phyloP scores from a whole-genome alignment of 2,329 filamentous ascomycete species.

The Cladosporium sp. region DNA sequence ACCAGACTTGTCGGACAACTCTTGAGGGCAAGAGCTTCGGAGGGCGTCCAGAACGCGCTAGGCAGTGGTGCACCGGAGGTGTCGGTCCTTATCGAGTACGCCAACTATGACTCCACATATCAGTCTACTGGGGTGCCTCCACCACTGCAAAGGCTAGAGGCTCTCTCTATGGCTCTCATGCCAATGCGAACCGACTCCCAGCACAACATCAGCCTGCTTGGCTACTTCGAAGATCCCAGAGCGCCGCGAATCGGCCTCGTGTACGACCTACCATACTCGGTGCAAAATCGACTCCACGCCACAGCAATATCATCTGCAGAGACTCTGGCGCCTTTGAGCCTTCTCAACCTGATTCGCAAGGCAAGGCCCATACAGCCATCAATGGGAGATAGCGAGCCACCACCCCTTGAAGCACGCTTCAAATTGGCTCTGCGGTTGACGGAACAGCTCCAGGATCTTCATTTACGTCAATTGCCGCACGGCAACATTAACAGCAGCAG shows the following conservation, averaged over 20 bases:
- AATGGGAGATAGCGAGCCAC: slow-evolving; percentile 44
- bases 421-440: slow-evolving; percentile 68
- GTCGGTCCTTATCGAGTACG: slow-evolving; percentile 68
- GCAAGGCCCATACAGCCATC: slow-evolving; percentile 39
- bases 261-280: slow-evolving; percentile 63
- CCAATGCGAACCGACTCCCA: slow-evolving; percentile 32
- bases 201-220: slow-evolving; percentile 55
- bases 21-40: slow-evolving; percentile 23
- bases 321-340: slow-evolving; percentile 36
- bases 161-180: slow-evolving; percentile 29
- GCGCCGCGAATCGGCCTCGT: slow-evolving; percentile 67
- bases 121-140: slow-evolving; percentile 44
- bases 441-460: slow-evolving; percentile 69
- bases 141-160: slow-evolving; percentile 42
- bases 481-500: slow-evolving; percentile 66
- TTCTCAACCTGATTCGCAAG: slow-evolving; percentile 46
- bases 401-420: slow-evolving; percentile 71
- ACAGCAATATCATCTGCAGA: slow-evolving; percentile 45
- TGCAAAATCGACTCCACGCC: slow-evolving; percentile 43
- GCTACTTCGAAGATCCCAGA: slow-evolving; percentile 70
- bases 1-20: slow-evolving; percentile 44
- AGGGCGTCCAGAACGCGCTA: slow-evolving; percentile 32
- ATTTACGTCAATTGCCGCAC: slow-evolving; percentile 65
- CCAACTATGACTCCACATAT: slow-evolving; percentile 46
- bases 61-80: slow-evolving; percentile 34